Conservation (phyloP, 305 asterid genomes). For the Lippia alba region DNA sequence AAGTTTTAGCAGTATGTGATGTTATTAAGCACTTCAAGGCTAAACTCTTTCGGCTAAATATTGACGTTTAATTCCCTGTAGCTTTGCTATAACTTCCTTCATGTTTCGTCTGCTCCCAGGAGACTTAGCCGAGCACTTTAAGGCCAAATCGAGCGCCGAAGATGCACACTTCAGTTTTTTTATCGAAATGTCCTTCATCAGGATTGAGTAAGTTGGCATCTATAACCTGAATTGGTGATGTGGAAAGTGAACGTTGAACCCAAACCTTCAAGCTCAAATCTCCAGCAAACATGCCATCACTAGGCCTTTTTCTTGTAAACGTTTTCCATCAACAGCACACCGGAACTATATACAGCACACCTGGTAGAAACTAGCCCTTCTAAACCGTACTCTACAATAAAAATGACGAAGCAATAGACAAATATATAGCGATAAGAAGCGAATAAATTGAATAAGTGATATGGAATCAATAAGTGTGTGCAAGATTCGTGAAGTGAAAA, state of each 20-base stretch:
- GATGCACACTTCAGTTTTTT: neutral
- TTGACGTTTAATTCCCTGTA: conserved; percentile 20
- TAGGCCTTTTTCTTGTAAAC: conserved; percentile 15
- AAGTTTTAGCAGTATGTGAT: too few species aligned
- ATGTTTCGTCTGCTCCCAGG: conserved; percentile 20
- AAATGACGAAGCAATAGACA: neutral
- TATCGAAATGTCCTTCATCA: neutral
- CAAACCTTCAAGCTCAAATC: conserved; percentile 22
- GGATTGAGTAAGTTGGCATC: conserved; percentile 10
- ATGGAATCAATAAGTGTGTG: neutral
- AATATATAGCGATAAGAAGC: neutral
- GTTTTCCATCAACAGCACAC: conserved; percentile 14
- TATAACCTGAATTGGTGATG: conserved; percentile 12
- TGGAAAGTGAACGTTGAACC: conserved; percentile 5
- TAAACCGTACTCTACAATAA: conserved; percentile 33
- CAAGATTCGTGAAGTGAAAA: neutral
- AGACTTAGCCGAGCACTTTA: conserved; percentile 18
- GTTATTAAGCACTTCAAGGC: too few species aligned
- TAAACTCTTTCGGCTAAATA: neutral
- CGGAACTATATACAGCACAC: conserved; percentile 30
- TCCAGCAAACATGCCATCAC: conserved; percentile 23
- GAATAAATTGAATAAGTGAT: neutral
- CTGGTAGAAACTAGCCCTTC: conserved; percentile 30
- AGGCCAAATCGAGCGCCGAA: conserved; percentile 24
- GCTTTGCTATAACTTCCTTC: conserved; percentile 20